Percentiles rank a stretch among this genome's conserved stretches.
Evolutionary conservation across 176 grass and related monocot genomes (phyloP).

Genomic region (Alopecurus myosuroides): DNA sequence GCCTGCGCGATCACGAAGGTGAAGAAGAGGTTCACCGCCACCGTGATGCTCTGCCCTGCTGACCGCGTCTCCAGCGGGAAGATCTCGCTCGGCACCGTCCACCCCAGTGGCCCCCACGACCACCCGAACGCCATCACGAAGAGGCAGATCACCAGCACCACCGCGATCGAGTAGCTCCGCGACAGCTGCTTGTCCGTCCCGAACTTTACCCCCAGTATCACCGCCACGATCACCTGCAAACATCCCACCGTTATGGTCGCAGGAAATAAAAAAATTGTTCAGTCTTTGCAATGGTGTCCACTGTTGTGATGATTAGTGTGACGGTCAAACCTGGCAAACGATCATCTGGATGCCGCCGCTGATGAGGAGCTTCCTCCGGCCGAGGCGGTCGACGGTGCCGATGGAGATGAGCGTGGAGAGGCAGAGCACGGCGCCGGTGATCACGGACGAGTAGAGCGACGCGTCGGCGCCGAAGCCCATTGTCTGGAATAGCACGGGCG

Average conservation of each 20-base stretch:
- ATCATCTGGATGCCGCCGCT: constrained; percentile 85
- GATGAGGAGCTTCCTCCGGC: constrained; percentile 72
- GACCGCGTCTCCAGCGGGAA: constrained; percentile 93
- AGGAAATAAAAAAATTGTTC: background rate
- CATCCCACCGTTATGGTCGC: too few species aligned
- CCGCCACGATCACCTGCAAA: constrained; percentile 68
- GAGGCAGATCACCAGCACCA: constrained; percentile 82
- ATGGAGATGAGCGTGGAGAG: constrained; percentile 64
- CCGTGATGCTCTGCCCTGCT: constrained; percentile 96
- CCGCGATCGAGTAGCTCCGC: constrained; percentile 61
- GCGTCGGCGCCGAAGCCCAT: constrained; percentile 74
- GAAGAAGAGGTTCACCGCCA: constrained; percentile 79
- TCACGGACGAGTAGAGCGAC: constrained; percentile 75
- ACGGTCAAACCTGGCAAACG: constrained; percentile 54
- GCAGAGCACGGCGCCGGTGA: constrained; percentile 77
- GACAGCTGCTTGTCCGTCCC: constrained; percentile 70
- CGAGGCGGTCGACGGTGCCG: constrained; percentile 69
- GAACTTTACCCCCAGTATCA: constrained; percentile 77
- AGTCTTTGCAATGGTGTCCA: background rate
- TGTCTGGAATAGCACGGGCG: constrained; percentile 83
- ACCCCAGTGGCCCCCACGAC: constrained; percentile 93
- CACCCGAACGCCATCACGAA: constrained; percentile 90
- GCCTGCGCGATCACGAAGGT: constrained; percentile 84
- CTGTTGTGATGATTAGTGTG: background rate
- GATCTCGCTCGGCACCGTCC: constrained; percentile 97